These are phyloP conservation scores for Rhizoclosmatium sp. DNA, from an alignment of 192 early-diverging fungal genomes.

Conservation along the genomic window DNA sequence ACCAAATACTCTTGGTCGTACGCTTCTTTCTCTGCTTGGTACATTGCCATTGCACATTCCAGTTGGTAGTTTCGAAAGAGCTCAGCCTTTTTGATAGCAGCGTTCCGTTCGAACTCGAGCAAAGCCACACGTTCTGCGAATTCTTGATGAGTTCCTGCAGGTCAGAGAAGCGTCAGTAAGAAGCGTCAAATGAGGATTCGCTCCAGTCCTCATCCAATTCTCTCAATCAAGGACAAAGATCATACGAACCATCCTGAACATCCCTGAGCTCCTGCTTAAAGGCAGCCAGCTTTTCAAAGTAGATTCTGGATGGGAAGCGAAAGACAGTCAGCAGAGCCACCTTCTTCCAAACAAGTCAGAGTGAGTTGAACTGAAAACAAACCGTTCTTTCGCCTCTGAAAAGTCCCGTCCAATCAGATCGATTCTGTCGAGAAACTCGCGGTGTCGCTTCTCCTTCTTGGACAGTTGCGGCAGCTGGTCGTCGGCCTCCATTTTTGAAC, in stretches of 20 bases:
- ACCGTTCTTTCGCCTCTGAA: constrained; percentile 68
- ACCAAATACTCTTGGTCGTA: constrained; percentile 39
- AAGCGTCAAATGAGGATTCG: background rate
- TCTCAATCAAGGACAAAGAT: background rate
- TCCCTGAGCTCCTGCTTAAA: constrained; percentile 43
- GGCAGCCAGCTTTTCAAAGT: constrained; percentile 41
- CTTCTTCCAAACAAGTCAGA: background rate
- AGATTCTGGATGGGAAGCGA: constrained; percentile 29
- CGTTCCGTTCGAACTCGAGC: constrained; percentile 65
- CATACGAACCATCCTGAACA: constrained; percentile 36
- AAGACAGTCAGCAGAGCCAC: background rate
- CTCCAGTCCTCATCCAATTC: background rate
- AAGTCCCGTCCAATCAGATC: constrained; percentile 68
- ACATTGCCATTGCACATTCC: constrained; percentile 71
- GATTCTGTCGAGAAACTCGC: constrained; percentile 63
- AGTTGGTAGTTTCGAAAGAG: constrained; percentile 76
- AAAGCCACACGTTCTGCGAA: constrained; percentile 70
- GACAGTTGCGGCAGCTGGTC: constrained; percentile 32
- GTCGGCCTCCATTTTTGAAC: background rate
- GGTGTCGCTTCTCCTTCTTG: constrained; percentile 62
- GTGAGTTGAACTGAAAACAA: constrained; percentile 1
- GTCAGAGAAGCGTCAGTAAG: background rate
- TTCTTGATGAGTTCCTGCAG: constrained; percentile 70
- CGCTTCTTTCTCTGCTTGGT: constrained; percentile 62
- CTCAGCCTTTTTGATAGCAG: constrained; percentile 60